Evolutionary conservation across 2,329 filamentous ascomycete genomes (phyloP).

Genomic region (Sarocladiaceae sp.): DNA sequence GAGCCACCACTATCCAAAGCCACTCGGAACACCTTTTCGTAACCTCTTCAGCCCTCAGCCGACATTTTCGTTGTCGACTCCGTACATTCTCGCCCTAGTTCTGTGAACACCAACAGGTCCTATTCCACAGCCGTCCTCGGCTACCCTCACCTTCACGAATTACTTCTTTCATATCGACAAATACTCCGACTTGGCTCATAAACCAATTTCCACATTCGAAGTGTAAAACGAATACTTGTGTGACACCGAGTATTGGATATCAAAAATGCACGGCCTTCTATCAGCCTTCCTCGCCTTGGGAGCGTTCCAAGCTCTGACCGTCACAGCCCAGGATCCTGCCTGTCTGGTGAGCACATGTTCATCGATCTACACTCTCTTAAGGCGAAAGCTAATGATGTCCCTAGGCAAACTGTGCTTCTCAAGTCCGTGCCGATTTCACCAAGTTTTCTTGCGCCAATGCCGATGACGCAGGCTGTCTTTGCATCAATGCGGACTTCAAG

Average conservation of each 20-base stretch:
- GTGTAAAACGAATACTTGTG: not conserved
- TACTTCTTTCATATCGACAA: not conserved
- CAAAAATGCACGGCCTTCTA: slow-evolving; percentile 23
- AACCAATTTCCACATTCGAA: not conserved
- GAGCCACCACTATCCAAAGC: no score
- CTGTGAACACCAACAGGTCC: slow-evolving; percentile 5
- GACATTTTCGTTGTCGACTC: not conserved
- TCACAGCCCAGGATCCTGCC: slow-evolving; percentile 19
- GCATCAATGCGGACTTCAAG: slow-evolving; percentile 28
- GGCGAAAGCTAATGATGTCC: not conserved
- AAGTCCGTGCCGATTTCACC: slow-evolving; percentile 17
- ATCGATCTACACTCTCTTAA: no score
- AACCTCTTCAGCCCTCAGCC: not conserved
- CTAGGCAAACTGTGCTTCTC: slow-evolving; percentile 15
- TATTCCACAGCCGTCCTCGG: not conserved
- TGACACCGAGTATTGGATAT: not conserved
- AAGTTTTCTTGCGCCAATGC: slow-evolving; percentile 22
- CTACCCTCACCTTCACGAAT: slow-evolving; percentile 9
- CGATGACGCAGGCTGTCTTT: slow-evolving; percentile 34
- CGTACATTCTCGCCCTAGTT: slow-evolving; percentile 2
- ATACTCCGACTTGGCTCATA: not conserved
- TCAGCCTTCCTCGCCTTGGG: slow-evolving; percentile 24
- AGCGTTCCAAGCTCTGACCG: slow-evolving; percentile 20
- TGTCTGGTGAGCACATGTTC: slow-evolving; percentile 26
- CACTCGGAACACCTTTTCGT: not conserved